Percentiles rank a stretch among this genome's conserved stretches.
Conservation (phyloP, 208 protist genomes). For the Sergeia podlipaevii region DNA sequence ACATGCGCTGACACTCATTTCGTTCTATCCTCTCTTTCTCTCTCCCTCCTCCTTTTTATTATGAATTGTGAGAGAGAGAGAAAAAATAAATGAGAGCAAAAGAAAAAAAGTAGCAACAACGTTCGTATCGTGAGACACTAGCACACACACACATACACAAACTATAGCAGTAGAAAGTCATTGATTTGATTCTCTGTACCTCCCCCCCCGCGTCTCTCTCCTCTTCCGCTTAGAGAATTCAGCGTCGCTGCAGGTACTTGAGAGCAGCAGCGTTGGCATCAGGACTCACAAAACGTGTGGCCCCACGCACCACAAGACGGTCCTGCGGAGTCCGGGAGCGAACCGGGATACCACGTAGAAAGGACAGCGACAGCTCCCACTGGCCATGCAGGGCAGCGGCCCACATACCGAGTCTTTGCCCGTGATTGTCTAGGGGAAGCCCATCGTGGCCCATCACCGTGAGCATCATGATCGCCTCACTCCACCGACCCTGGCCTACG, state of each 20-base stretch:
- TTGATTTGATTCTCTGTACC: too few species aligned
- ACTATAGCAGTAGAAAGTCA: too few species aligned
- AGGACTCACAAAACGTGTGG: constrained; percentile 42
- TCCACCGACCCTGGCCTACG: constrained; percentile 44
- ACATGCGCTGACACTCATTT: too few species aligned
- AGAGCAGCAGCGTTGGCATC: constrained; percentile 52
- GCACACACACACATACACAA: too few species aligned
- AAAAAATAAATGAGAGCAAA: background rate
- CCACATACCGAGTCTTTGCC: constrained; percentile 65
- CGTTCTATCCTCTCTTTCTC: too few species aligned
- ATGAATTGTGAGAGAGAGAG: background rate
- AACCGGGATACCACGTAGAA: constrained; percentile 39
- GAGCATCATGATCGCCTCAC: constrained; percentile 37
- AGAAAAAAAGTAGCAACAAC: background rate
- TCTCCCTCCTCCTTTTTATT: too few species aligned
- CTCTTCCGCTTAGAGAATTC: too few species aligned
- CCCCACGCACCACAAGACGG: constrained; percentile 54
- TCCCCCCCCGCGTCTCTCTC: background rate
- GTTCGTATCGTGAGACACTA: too few species aligned
- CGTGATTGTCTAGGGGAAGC: constrained; percentile 71
- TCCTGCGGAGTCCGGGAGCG: constrained; percentile 57
- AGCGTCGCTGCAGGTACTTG: constrained; percentile 48
- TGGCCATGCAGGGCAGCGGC: constrained; percentile 59
- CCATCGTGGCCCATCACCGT: constrained; percentile 56
- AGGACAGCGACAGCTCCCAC: constrained; percentile 62